phyloP scores from a whole-genome alignment of 2,329 filamentous ascomycete genomes.

The Aureobasidium sp. region DNA sequence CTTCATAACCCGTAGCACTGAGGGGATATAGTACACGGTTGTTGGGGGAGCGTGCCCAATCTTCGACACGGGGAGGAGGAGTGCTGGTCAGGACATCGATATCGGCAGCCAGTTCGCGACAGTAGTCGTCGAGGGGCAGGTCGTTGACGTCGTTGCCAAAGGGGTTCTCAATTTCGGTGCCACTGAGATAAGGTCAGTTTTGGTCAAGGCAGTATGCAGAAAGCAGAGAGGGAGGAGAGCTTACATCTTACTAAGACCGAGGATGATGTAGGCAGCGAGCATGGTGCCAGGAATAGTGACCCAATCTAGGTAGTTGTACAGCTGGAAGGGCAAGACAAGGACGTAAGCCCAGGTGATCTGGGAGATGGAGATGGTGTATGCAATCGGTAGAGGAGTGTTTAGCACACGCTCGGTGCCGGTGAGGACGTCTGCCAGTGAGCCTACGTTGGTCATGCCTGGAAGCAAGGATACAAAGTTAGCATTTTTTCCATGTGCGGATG shows the following conservation, averaged over 20 bases:
- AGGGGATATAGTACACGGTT: constrained; percentile 52
- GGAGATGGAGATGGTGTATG: constrained; percentile 74
- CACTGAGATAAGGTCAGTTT: constrained; percentile 40
- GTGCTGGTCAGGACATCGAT: constrained; percentile 62
- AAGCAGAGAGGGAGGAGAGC: neutral
- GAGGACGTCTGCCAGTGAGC: constrained; percentile 61
- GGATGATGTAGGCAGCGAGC: constrained; percentile 65
- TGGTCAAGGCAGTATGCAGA: constrained; percentile 22
- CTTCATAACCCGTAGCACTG: constrained; percentile 31
- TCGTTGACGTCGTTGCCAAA: constrained; percentile 81
- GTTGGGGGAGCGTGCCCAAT: constrained; percentile 41
- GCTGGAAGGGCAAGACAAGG: constrained; percentile 71
- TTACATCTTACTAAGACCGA: constrained; percentile 50
- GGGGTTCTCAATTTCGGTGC: constrained; percentile 75
- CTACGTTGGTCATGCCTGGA: constrained; percentile 49
- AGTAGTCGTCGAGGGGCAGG: constrained; percentile 66
- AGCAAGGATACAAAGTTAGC: too few species aligned
- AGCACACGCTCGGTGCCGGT: constrained; percentile 68
- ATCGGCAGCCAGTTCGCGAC: constrained; percentile 63
- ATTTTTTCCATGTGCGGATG: too few species aligned
- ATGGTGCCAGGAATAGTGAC: constrained; percentile 70
- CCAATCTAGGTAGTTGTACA: constrained; percentile 55
- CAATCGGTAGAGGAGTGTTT: constrained; percentile 71
- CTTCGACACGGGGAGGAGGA: constrained; percentile 41
- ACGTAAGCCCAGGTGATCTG: constrained; percentile 85